These are phyloP conservation scores for Silene conica DNA, from an alignment of 148 eudicot genomes.

Conservation along the genomic window DNA sequence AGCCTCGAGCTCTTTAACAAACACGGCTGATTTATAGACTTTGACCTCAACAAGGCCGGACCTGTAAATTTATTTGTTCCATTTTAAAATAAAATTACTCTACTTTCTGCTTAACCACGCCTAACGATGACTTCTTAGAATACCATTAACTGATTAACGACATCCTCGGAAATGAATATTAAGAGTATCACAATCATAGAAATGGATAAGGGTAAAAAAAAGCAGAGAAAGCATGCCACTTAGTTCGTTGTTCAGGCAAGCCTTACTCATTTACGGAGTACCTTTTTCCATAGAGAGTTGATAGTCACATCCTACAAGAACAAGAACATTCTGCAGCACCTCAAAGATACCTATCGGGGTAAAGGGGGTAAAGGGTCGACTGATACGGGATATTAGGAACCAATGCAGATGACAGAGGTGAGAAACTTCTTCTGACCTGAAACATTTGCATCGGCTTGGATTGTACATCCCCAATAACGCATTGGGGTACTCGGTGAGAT, in stretches of 20 bases:
- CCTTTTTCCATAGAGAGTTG: neutral
- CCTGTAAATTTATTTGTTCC: conserved; percentile 5
- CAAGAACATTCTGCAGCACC: neutral
- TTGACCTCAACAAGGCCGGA: conserved; percentile 27
- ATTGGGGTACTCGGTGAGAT: conserved; percentile 59
- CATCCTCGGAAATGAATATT: too few relatives aligned
- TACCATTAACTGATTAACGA: neutral
- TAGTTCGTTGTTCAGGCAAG: too few relatives aligned
- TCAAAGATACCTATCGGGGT: neutral
- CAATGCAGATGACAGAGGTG: conserved; percentile 62
- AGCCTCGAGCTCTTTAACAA: conserved; percentile 48
- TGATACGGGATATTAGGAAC: conserved; percentile 43
- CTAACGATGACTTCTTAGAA: neutral
- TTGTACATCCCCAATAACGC: conserved; percentile 86
- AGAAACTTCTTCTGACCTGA: conserved; percentile 61
- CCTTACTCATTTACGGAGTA: neutral
- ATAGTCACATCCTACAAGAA: neutral
- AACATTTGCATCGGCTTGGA: conserved; percentile 84
- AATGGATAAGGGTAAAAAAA: too few relatives aligned
- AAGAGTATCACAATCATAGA: too few relatives aligned
- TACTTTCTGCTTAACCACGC: neutral
- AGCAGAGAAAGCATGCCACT: neutral
- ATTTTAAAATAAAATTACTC: neutral
- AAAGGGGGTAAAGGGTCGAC: conserved; percentile 15
- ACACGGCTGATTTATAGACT: conserved; percentile 24